Evolutionary conservation across 2,329 filamentous ascomycete species (phyloP), one percentile per base, ranked within the genome.

Genomic region (Ceratocystis diversiconidia): DNA sequence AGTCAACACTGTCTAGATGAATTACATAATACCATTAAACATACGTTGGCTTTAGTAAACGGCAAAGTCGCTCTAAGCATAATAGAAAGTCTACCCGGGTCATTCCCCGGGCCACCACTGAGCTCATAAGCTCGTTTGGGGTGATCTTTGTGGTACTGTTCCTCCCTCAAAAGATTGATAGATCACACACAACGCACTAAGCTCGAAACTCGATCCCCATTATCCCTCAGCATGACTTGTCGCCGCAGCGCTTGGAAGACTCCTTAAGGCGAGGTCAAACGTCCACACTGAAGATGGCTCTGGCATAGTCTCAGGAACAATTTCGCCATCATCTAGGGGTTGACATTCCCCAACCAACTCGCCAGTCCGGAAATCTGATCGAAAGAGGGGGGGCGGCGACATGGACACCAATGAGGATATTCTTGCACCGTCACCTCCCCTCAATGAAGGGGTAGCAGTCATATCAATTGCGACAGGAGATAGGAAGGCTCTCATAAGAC

Each of bases 401-500:
- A 59, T 19, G 28, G 55, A 59, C 28, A 59, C 36, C 5, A 59
- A 15, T 8, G 55, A 32, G 15, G 55, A 59, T n/a, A 59, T 17
- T 5, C 7, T 36, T 8, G 17, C 30, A 12, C 15, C 17, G 12
- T 59, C 55, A 17, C 12, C 30, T 36, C 28, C 30, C 6, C 28
- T 30, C 28, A 36, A 8, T 8, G 55, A 6, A 4, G 15, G 25
- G 32, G 55, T 1, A 30, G 25, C 32, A 7, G 55, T 36, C 55
- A 59, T 59, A 1, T 59, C 55, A 59, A 59, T 59, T 30, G 55
- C 61, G 25, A 62, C 48, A 12, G 61, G 61, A n/a, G 43, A 32
- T 17, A 62, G 43, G n/a, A 62, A 62, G 1, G 61, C 61, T 25
- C 61, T 28, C 61, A 62, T 62, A 19, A 62, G 61, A 30, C 43